phyloP scores from a whole-genome alignment of 768 basidiomycete species.

The Gymnopilus junonius region DNA sequence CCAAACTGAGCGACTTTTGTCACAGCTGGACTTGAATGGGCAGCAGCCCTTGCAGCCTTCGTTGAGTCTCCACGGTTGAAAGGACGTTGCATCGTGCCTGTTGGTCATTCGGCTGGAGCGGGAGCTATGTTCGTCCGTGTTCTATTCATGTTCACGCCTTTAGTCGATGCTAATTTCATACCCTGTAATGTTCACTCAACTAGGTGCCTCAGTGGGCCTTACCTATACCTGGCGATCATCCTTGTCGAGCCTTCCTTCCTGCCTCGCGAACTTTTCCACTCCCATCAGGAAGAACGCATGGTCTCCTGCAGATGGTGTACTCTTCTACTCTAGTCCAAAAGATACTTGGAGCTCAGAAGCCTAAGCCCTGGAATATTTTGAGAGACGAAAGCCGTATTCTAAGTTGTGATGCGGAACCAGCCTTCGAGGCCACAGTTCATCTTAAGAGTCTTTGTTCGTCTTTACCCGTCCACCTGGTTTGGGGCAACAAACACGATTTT shows the following conservation, averaged over 20 bases:
- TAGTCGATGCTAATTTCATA: not conserved
- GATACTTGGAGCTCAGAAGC: slow-evolving; percentile 44
- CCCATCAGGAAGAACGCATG: slow-evolving; percentile 40
- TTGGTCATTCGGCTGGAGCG: slow-evolving; percentile 50
- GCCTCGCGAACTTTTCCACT: slow-evolving; percentile 39
- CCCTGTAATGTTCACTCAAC: slow-evolving; percentile 41
- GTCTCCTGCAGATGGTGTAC: slow-evolving; percentile 41
- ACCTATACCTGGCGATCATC: slow-evolving; percentile 40
- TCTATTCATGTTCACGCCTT: not conserved
- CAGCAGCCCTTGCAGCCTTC: slow-evolving; percentile 39
- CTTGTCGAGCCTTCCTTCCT: slow-evolving; percentile 52
- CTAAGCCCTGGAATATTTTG: slow-evolving; percentile 47
- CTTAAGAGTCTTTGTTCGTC: slow-evolving; percentile 36
- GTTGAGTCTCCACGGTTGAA: slow-evolving; percentile 32
- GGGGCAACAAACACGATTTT: slow-evolving; percentile 45
- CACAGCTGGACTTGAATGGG: slow-evolving; percentile 43
- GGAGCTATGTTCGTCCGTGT: slow-evolving; percentile 36
- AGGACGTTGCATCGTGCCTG: slow-evolving; percentile 40
- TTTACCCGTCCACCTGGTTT: slow-evolving; percentile 50
- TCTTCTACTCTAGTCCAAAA: slow-evolving; percentile 37
- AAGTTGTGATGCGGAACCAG: slow-evolving; percentile 46
- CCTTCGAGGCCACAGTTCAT: slow-evolving; percentile 43
- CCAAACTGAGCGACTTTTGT: not conserved
- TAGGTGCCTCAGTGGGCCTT: slow-evolving; percentile 26
- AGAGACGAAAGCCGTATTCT: slow-evolving; percentile 49